A percentile compares a stretch with the other conserved stretches of the same genome.
These are phyloP conservation scores for Amylocarpus encephaloides DNA, from an alignment of 2,329 filamentous ascomycete genomes.

Conservation along the genomic window DNA sequence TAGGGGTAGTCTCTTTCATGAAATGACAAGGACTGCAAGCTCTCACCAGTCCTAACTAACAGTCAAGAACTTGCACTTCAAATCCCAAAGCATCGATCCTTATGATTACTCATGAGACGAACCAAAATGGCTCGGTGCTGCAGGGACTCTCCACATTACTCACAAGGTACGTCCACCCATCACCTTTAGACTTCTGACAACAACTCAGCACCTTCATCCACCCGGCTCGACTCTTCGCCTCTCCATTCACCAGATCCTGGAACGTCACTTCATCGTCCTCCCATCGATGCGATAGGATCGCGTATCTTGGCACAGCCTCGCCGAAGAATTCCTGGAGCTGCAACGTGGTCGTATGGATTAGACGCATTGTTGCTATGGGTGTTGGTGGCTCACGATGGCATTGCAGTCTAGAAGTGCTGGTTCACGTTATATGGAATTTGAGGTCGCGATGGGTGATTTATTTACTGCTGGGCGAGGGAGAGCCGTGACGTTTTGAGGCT, in stretches of 20 bases:
- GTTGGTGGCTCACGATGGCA: no score
- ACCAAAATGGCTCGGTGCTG: no score
- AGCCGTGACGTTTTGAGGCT: no score
- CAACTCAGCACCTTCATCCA: slow-evolving; percentile 11
- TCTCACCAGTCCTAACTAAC: no score
- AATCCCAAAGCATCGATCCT: background rate
- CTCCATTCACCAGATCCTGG: slow-evolving; percentile 1
- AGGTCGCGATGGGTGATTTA: no score
- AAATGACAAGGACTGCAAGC: no score
- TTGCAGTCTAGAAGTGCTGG: no score
- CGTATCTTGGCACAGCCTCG: background rate
- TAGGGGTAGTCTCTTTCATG: background rate
- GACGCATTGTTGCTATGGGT: background rate
- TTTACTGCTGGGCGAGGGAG: no score
- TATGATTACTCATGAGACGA: no score
- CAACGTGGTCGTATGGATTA: background rate
- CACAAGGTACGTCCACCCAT: background rate
- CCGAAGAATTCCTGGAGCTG: background rate
- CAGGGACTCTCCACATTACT: no score
- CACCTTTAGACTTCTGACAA: slow-evolving; percentile 4
- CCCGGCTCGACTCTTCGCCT: slow-evolving; percentile 1
- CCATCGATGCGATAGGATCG: slow-evolving; percentile 10
- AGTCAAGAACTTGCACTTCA: background rate
- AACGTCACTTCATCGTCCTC: slow-evolving; percentile 9
- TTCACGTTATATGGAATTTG: no score